These are phyloP conservation scores for Ogataea methanolica DNA, from an alignment of 805 yeast species.

Conservation along the genomic window DNA sequence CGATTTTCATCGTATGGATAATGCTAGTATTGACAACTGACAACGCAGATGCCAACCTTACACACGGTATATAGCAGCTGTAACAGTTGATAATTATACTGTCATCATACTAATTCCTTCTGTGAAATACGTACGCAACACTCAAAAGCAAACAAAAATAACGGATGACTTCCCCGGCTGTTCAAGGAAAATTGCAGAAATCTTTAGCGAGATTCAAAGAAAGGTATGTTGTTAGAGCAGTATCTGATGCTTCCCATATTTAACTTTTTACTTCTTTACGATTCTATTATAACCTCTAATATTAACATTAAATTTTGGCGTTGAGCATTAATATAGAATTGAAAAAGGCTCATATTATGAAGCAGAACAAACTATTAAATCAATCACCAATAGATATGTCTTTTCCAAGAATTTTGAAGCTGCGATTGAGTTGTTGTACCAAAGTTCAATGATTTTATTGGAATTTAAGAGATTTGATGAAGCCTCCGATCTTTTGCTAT, in stretches of 20 bases:
- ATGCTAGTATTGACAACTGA: too few species aligned
- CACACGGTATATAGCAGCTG: too few species aligned
- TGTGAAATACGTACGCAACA: neutral
- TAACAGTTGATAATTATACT: too few species aligned
- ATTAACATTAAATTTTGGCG: neutral
- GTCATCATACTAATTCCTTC: too few species aligned
- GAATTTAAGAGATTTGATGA: constrained; percentile 73
- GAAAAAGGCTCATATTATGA: constrained; percentile 79
- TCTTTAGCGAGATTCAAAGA: constrained; percentile 63
- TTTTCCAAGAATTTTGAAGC: constrained; percentile 60
- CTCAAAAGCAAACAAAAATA: neutral
- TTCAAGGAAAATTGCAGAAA: constrained; percentile 43
- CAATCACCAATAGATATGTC: constrained; percentile 82
- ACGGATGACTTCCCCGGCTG: constrained; percentile 14
- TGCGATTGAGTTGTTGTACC: constrained; percentile 69
- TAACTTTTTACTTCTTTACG: neutral
- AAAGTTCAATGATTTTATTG: constrained; percentile 65
- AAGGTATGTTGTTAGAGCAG: constrained; percentile 22
- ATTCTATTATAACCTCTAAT: neutral
- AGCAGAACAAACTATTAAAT: constrained; percentile 91
- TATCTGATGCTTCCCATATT: neutral
- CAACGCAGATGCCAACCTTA: too few species aligned
- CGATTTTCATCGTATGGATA: too few species aligned
- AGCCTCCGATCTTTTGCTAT: constrained; percentile 70
- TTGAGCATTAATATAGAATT: constrained; percentile 39